These are phyloP conservation scores for Pisolithus tinctorius DNA, from an alignment of 768 basidiomycete species.

Conservation along the genomic window DNA sequence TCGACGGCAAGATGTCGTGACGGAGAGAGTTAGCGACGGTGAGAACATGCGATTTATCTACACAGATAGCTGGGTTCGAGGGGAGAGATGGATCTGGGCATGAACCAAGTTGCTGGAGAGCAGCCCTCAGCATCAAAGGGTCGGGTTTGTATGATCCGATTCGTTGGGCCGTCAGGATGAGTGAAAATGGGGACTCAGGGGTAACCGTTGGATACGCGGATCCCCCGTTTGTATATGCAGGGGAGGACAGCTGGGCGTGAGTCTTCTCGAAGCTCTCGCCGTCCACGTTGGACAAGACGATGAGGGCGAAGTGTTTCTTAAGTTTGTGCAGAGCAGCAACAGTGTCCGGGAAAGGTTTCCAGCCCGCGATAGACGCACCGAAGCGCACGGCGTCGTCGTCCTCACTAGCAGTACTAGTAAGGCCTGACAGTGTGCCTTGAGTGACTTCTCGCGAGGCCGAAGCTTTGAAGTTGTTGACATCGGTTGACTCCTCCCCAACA, in stretches of 20 bases:
- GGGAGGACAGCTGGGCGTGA: conserved; percentile 39
- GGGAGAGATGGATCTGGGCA: conserved; percentile 15
- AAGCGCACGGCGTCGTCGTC: conserved; percentile 39
- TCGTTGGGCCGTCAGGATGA: conserved; percentile 67
- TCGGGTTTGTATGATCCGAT: conserved; percentile 69
- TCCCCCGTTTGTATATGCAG: conserved; percentile 1
- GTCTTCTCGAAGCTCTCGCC: conserved; percentile 55
- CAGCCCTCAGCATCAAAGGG: conserved; percentile 32
- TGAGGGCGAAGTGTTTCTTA: conserved; percentile 57
- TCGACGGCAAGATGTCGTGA: conserved; percentile 64
- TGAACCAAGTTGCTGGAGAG: conserved; percentile 20
- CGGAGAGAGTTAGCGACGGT: conserved; percentile 61
- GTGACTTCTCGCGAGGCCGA: conserved; percentile 1
- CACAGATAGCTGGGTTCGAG: conserved; percentile 7
- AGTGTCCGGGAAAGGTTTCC: conserved; percentile 67
- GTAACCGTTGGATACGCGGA: conserved; percentile 36
- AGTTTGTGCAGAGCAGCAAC: conserved; percentile 51
- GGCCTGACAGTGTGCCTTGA: neutral
- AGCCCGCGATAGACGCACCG: conserved; percentile 51
- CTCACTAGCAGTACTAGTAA: neutral
- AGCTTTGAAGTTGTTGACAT: conserved; percentile 14
- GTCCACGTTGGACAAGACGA: conserved; percentile 75
- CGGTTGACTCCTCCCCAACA: conserved; percentile 11
- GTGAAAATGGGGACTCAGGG: conserved; percentile 51
- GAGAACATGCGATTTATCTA: conserved; percentile 42